Percentiles rank a stretch among this genome's conserved stretches.
These are phyloP conservation scores for Suillus subluteus DNA, from an alignment of 768 basidiomycete species.

Conservation along the genomic window DNA sequence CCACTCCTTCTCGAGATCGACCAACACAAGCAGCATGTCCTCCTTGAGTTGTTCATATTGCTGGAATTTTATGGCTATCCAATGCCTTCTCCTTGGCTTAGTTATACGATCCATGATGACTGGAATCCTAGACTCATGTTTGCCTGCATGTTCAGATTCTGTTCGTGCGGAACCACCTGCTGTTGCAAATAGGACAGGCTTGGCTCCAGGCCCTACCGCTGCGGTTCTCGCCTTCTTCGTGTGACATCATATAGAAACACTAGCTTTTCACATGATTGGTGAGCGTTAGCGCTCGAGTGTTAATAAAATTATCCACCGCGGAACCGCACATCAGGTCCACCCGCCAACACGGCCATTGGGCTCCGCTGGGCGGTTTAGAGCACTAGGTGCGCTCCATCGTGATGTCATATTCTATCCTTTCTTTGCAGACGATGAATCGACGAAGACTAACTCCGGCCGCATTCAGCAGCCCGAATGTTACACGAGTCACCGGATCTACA, in stretches of 20 bases:
- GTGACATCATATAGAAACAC: background rate
- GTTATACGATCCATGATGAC: background rate
- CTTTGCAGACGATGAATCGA: background rate
- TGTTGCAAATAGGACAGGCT: background rate
- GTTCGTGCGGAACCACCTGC: background rate
- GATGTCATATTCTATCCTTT: background rate
- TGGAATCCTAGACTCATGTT: background rate
- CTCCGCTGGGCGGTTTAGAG: background rate
- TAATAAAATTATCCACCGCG: background rate
- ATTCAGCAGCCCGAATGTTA: background rate
- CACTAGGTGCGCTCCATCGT: background rate
- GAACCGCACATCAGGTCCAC: background rate
- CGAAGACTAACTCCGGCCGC: background rate
- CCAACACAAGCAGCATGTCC: background rate
- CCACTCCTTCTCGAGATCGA: background rate
- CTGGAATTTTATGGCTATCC: background rate
- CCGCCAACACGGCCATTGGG: background rate
- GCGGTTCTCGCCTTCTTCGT: background rate
- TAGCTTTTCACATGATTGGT: background rate
- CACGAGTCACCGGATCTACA: background rate
- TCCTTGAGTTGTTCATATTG: constrained; percentile 4
- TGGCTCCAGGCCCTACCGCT: background rate
- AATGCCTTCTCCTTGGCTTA: background rate
- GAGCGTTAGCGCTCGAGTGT: background rate
- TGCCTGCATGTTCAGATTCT: background rate